phyloP scores from a whole-genome alignment of 805 yeast species.

The Ogataea ganodermae region DNA sequence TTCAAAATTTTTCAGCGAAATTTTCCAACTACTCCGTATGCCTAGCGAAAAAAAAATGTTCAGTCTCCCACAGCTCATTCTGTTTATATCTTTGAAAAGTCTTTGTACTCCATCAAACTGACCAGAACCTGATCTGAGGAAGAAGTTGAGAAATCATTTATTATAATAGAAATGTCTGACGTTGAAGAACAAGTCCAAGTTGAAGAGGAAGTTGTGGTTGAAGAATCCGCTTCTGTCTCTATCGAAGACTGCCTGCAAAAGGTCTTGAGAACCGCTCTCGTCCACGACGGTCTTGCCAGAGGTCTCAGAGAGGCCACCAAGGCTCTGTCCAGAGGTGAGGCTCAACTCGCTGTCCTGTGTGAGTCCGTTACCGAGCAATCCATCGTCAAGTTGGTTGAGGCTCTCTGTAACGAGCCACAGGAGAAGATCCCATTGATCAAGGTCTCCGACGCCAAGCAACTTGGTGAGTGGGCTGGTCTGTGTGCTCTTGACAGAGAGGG shows the following conservation, averaged over 20 bases:
- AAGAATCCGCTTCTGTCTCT: slow-evolving; percentile 85
- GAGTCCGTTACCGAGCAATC: slow-evolving; percentile 98
- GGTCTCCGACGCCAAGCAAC: slow-evolving; percentile 98
- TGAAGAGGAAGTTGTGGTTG: slow-evolving; percentile 77
- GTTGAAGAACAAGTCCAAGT: slow-evolving; percentile 85
- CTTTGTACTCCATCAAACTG: slow-evolving; percentile 29
- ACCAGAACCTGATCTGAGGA: slow-evolving; percentile 42
- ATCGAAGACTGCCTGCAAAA: slow-evolving; percentile 98
- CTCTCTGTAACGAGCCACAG: slow-evolving; percentile 97
- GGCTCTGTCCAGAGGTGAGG: slow-evolving; percentile 97
- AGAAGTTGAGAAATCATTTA: slow-evolving; percentile 34
- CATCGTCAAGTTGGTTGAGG: slow-evolving; percentile 96
- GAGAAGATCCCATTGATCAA: slow-evolving; percentile 96
- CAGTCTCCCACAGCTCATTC: neutral
- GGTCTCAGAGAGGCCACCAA: slow-evolving; percentile 99
- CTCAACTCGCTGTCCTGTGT: slow-evolving; percentile 95
- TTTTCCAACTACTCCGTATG: slow-evolving; percentile 1
- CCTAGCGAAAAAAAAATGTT: slow-evolving; percentile 3
- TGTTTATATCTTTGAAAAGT: neutral
- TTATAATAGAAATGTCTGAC: slow-evolving; percentile 68
- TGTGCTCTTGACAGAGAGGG: slow-evolving; percentile 99
- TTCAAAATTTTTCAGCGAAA: slow-evolving; percentile 12
- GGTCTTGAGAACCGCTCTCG: slow-evolving; percentile 96
- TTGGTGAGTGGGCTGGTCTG: slow-evolving; percentile 99
- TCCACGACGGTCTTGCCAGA: slow-evolving; percentile 99